These are phyloP conservation scores for Cercospora nicotianae DNA, from an alignment of 2,329 filamentous ascomycete species.

Conservation along the genomic window DNA sequence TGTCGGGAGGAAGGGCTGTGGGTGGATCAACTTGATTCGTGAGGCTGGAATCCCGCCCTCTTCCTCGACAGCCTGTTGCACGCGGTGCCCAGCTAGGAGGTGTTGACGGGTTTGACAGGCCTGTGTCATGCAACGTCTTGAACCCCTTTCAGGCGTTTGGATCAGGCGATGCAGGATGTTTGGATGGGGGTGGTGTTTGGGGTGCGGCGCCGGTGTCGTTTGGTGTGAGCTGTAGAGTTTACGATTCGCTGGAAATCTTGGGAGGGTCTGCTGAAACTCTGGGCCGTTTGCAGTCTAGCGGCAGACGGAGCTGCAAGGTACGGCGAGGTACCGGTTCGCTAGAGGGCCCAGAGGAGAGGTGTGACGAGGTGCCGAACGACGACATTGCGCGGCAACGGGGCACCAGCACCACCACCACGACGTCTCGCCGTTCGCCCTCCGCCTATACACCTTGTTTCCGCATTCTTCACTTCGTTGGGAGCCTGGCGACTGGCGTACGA, in stretches of 20 bases:
- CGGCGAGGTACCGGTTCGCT: conserved; percentile 1
- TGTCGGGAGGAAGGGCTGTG: not conserved
- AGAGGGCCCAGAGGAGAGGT: not conserved
- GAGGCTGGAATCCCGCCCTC: not conserved
- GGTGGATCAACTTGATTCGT: not conserved
- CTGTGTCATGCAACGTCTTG: not conserved
- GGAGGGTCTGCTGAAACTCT: not conserved
- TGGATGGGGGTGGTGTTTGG: conserved; percentile 1
- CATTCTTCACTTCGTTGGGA: not conserved
- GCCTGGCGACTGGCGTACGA: not conserved
- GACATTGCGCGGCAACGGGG: conserved; percentile 1
- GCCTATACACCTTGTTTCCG: not conserved
- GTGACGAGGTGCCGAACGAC: conserved; percentile 5
- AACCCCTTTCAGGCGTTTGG: not conserved
- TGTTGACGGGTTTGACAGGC: conserved; percentile 3
- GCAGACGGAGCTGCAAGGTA: conserved; percentile 2
- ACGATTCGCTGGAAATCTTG: not conserved
- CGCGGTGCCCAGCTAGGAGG: not conserved
- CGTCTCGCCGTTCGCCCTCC: not conserved
- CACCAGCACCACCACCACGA: not conserved
- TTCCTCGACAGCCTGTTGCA: not conserved
- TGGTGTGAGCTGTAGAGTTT: not conserved
- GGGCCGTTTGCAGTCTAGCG: not conserved
- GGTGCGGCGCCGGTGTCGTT: not conserved
- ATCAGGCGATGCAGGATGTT: conserved; percentile 4